A percentile compares a stretch with the other conserved stretches of the same genome.
These are phyloP conservation scores for Vigna angularis DNA, from an alignment of 306 rosid genomes.

Conservation along the genomic window DNA sequence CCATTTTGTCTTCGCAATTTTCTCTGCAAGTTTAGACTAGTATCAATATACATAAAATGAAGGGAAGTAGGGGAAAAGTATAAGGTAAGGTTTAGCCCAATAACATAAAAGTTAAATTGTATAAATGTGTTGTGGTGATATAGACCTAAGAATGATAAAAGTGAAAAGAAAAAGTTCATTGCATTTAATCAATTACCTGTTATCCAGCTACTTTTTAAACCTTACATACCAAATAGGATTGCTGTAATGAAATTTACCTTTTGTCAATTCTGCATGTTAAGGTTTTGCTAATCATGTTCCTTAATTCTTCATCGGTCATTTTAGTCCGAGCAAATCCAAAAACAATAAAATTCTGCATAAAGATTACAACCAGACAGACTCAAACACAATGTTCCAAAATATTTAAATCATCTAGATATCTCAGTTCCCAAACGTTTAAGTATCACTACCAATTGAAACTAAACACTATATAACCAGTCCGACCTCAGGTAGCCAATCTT, in stretches of 20 bases:
- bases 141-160: background rate
- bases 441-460: slow-evolving; percentile 24
- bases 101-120: slow-evolving; percentile 30
- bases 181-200: background rate
- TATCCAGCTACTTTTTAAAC: background rate
- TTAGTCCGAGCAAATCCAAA: slow-evolving; percentile 86
- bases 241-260: slow-evolving; percentile 59
- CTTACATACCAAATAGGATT: slow-evolving; percentile 13
- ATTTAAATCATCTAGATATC: slow-evolving; percentile 20
- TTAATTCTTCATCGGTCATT: slow-evolving; percentile 81
- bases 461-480: slow-evolving; percentile 15
- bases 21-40: slow-evolving; percentile 57
- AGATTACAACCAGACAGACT: slow-evolving; percentile 31
- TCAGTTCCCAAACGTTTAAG: background rate
- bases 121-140: background rate
- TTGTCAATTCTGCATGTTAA: slow-evolving; percentile 93
- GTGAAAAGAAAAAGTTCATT: background rate
- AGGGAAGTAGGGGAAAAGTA: slow-evolving; percentile 15
- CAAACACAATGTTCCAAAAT: slow-evolving; percentile 31
- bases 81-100: background rate
- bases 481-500: slow-evolving; percentile 91
- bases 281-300: slow-evolving; percentile 83
- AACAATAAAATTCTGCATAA: slow-evolving; percentile 75
- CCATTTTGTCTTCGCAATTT: slow-evolving; percentile 94
- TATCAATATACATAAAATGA: slow-evolving; percentile 37